Evolutionary conservation across 1,284 basidiomycete species (phyloP).

Genomic region (Malassezia brasiliensis): DNA sequence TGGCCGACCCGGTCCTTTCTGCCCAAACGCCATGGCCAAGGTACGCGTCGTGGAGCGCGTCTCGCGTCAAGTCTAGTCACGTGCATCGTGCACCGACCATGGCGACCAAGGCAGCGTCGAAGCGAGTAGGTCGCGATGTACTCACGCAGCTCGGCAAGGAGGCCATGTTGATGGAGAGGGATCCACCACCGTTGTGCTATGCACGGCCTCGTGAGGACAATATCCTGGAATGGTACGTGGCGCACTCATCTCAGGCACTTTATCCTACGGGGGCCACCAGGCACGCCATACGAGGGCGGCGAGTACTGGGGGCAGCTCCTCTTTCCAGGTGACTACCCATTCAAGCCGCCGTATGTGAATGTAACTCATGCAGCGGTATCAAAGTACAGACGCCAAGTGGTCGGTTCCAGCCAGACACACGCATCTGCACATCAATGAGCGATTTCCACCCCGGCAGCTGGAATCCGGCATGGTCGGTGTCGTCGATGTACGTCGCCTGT

Average conservation of each 20-base stretch:
- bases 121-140: conserved; percentile 14
- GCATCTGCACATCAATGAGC: conserved; percentile 56
- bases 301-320: conserved; percentile 65
- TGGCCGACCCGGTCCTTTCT: conserved; percentile 4
- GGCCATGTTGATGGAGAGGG: conserved; percentile 81
- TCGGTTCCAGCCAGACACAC: conserved; percentile 80
- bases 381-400: conserved; percentile 95
- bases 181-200: conserved; percentile 87
- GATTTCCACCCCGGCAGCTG: conserved; percentile 72
- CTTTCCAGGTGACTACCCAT: conserved; percentile 63
- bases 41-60: conserved; percentile 2
- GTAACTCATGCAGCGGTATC: conserved; percentile 57
- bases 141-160: conserved; percentile 66
- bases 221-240: conserved; percentile 55
- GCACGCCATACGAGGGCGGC: conserved; percentile 80
- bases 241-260: conserved; percentile 49
- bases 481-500: conserved; percentile 60
- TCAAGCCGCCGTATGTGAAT: conserved; percentile 52
- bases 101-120: conserved; percentile 23
- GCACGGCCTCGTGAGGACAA: conserved; percentile 91
- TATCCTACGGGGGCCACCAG: conserved; percentile 69
- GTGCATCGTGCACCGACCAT: conserved; percentile 7
- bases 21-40: conserved; percentile 17
- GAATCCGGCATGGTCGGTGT: conserved; percentile 88
- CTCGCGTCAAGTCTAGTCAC: background rate